Percentiles rank a stretch among this genome's conserved stretches.
phyloP scores from a whole-genome alignment of 345 rosid genomes.

The Salix exigua region DNA sequence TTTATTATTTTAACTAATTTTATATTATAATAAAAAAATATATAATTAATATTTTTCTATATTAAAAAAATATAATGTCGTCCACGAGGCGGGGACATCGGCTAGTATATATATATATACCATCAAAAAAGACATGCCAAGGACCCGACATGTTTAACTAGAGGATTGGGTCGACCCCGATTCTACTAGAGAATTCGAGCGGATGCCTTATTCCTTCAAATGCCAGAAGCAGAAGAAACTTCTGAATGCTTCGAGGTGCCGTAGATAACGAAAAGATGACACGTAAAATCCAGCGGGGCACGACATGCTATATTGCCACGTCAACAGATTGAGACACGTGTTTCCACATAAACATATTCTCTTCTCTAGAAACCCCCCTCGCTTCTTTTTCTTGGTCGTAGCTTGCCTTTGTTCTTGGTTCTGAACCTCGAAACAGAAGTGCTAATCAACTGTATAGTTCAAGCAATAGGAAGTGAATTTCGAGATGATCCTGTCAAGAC shows the following conservation, averaged over 20 bases:
- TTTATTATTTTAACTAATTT: no score
- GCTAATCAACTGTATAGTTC: neutral
- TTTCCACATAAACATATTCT: neutral
- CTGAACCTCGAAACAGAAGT: neutral
- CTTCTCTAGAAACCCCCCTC: constrained; percentile 17
- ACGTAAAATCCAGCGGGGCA: constrained; percentile 5
- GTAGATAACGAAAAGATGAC: neutral
- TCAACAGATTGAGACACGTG: neutral
- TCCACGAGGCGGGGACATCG: no score
- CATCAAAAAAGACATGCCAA: no score
- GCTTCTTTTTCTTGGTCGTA: neutral
- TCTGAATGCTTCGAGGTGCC: constrained; percentile 9
- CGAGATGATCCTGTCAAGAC: constrained; percentile 32
- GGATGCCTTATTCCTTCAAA: neutral
- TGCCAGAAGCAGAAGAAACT: constrained; percentile 9
- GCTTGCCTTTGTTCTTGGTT: neutral
- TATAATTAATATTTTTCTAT: no score
- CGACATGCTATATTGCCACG: constrained; percentile 23
- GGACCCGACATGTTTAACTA: no score
- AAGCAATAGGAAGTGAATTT: neutral
- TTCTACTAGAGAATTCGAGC: neutral
- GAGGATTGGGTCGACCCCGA: no score
- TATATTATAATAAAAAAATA: no score
- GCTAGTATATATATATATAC: no score
- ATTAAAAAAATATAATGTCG: no score